Base-by-base conservation (phyloP, 1,139 yeast genomes). In the Suhomyces atakaporum region DNA sequence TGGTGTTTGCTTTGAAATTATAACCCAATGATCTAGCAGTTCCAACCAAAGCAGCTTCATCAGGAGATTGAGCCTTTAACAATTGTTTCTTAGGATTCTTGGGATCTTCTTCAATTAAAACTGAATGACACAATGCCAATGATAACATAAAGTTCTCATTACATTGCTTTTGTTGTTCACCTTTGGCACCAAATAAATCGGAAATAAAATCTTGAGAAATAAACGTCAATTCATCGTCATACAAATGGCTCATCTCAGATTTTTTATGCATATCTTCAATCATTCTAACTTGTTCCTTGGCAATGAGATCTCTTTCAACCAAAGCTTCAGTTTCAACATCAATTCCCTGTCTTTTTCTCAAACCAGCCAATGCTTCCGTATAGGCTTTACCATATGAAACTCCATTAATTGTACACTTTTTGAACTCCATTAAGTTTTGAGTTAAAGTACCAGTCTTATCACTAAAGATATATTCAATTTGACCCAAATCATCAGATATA, bases 401-500 rank as follows among this genome's bases (percentile, higher is more conserved):
- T 7, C 79, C 79, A 57, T 68, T 73, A 30, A 76, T 65, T n/a
- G 81, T 74, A 56, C 81, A 76, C 49, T 77, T 76, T 40, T 74
- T 75, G 56, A 76, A 77, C 50, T 77, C 82, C 83, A 77, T 77
- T 31, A 77, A 62, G 47, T 77, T 77, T 51, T 77, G 82, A 3
- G 83, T 77, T 40, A 77, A 62, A 0, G 83, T 77, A 24, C 83
- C 83, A 0, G 83, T 77, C 45, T 77, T 77, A 56, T 77, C 83
- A 62, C 81, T 74, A 54, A 77, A 77, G 32, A 77, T 68, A 49
- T 77, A 77, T 51, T 77, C 82, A 40, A 77, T 76, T 54, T 77
- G 84, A n/a, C 84, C 84, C 47, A 77, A 64, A 53, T 77, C 84
- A 58, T 77, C 84, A 10, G 81, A 75, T 33, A 77, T 77, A 38